Base-by-base conservation (phyloP, 208 protist species). In the Naegleria fowleri region DNA sequence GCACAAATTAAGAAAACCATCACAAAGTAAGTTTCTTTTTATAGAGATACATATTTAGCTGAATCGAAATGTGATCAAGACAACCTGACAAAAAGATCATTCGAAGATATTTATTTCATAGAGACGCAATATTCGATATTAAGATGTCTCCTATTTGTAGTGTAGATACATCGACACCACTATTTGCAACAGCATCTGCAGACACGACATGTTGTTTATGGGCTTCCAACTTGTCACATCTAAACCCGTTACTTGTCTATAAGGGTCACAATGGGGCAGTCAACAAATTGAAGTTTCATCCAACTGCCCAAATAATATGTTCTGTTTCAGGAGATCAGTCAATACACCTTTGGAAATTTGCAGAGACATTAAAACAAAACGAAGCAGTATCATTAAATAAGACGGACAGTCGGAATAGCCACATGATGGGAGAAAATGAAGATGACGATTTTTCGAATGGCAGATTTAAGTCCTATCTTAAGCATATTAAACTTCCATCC, bases 41-140 rank as follows among this genome's bases (percentile, higher is more conserved):
- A 67, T 67, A 19, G 55, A 67, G 11, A n/a, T n/a, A n/a, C 19
- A 22, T 19, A 67, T 67, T 19, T 19, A 67, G 11, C 55, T n/a
- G 11, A 4, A 4, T 67, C 22, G 6, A 29, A 67, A 67, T 19
- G 19, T 19, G 3, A 67, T 67, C 4, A 22, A 84, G 33, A 84
- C 29, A 84, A 41, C 76, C 76, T 38, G 33, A 41, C 29, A 84
- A 84, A 33, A 40, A 33, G 33, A 84, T 84, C 29, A 36, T 40
- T 15, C 16, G 76, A 84, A 84, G 29, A 84, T 84, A 84, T 40
- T 84, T 84, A 40, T 84, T 41, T 40, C 76, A 84, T 36, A 84
- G 33, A 41, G 76, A 84, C 33, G 76, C 76, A 84, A 33, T 84
- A 36, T 84, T 33, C 6, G 38, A 84, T 15, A 40, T 84, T 33